Evolutionary conservation across 306 rosid genomes (phyloP).

Genomic region (Gastrolobium bilobum): DNA sequence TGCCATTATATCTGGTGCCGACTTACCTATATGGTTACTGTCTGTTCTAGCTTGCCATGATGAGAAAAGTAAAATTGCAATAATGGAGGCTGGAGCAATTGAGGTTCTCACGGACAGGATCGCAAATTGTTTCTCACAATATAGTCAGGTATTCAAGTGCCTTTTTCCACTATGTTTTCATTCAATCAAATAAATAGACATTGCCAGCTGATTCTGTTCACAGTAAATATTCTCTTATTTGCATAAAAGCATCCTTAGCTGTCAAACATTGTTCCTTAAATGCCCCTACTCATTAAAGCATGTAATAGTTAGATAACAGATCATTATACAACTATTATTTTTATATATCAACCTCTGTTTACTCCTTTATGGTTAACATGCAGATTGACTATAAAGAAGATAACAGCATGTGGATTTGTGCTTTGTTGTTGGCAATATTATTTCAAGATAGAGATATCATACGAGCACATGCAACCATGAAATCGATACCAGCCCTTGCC

Average conservation of each 20-base stretch:
- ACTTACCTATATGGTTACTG: conserved; percentile 87
- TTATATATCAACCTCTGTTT: not conserved
- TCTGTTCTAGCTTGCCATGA: conserved; percentile 90
- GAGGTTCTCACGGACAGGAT: conserved; percentile 85
- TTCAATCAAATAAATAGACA: conserved; percentile 21
- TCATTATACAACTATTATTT: conserved; percentile 41
- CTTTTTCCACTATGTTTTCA: conserved; percentile 39
- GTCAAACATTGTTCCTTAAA: conserved; percentile 35
- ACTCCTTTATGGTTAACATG: conserved; percentile 49
- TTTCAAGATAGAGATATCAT: conserved; percentile 97
- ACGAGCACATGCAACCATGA: conserved; percentile 94
- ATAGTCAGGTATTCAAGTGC: conserved; percentile 76
- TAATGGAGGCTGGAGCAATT: conserved; percentile 95
- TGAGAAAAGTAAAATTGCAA: conserved; percentile 73
- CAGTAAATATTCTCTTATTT: conserved; percentile 32
- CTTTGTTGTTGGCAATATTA: conserved; percentile 85
- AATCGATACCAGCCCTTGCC: conserved; percentile 86
- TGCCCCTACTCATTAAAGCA: conserved; percentile 21
- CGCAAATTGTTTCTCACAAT: conserved; percentile 70
- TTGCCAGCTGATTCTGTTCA: conserved; percentile 36
- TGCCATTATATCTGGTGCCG: conserved; percentile 66
- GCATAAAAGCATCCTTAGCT: conserved; percentile 9
- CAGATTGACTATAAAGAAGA: conserved; percentile 93
- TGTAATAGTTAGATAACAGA: conserved; percentile 26
- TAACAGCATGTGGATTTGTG: conserved; percentile 91